Conservation (phyloP, 768 basidiomycete genomes). For the Trametes gibbosa region DNA sequence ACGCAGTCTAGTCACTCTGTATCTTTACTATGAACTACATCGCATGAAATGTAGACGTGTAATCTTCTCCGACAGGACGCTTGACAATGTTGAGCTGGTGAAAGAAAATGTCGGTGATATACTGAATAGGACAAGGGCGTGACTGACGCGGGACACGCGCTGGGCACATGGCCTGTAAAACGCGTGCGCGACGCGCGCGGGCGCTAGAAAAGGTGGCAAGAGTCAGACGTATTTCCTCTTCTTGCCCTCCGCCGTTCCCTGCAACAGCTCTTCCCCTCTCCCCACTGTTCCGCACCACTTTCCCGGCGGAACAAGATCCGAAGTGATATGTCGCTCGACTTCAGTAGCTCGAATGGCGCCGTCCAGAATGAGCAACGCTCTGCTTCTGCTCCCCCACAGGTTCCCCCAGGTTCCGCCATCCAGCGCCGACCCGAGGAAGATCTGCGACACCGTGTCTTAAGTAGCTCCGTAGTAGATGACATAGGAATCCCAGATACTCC, state of each 20-base stretch:
- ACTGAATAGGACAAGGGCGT: background rate
- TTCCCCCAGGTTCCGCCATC: conserved; percentile 2
- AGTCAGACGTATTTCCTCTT: background rate
- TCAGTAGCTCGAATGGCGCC: conserved; percentile 3
- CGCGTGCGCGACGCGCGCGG: conserved; percentile 8
- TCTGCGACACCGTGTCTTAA: conserved; percentile 15
- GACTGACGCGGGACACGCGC: conserved; percentile 16
- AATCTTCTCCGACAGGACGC: background rate
- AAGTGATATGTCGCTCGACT: conserved; percentile 5
- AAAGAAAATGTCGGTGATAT: background rate
- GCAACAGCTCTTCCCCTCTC: background rate
- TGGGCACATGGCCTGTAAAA: background rate
- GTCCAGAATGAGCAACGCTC: conserved; percentile 5
- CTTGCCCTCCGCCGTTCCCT: background rate
- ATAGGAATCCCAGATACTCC: conserved; percentile 8
- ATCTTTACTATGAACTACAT: conserved; percentile 10
- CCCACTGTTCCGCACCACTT: background rate
- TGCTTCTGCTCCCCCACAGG: conserved; percentile 15
- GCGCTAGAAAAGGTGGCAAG: no score
- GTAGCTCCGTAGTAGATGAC: conserved; percentile 10
- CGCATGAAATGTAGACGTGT: conserved; percentile 4
- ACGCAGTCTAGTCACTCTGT: conserved; percentile 15
- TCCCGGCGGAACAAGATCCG: conserved; percentile 6
- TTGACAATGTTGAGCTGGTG: no score
- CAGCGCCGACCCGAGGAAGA: conserved; percentile 12